Percentiles rank a stretch among this genome's conserved stretches.
phyloP scores from a whole-genome alignment of 1,284 basidiomycete species.

The Irpex sp. region DNA sequence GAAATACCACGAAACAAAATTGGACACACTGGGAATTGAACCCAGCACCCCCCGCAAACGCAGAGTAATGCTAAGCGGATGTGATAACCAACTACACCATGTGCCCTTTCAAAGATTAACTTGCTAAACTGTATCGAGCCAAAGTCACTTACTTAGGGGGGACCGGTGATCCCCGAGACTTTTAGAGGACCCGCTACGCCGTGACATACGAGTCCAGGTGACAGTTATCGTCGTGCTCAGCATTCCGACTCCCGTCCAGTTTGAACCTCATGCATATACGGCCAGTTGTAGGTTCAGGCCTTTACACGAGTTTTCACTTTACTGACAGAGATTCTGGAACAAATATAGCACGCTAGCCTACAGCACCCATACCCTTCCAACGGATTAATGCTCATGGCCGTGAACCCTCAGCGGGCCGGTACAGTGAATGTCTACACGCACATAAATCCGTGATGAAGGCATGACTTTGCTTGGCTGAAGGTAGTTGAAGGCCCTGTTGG shows the following conservation, averaged over 20 bases:
- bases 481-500: not conserved
- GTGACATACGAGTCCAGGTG: no score
- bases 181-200: no score
- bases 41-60: slow-evolving; percentile 30
- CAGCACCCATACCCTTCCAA: not conserved
- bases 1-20: not conserved
- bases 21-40: slow-evolving; percentile 32
- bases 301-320: not conserved
- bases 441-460: not conserved
- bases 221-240: no score
- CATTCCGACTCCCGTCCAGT: no score
- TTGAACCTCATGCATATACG: no score
- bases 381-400: not conserved
- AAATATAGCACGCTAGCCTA: not conserved
- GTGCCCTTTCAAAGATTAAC: slow-evolving; percentile 24
- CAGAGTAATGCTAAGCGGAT: slow-evolving; percentile 37
- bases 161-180: not conserved
- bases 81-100: slow-evolving; percentile 51
- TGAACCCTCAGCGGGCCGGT: not conserved
- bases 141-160: not conserved
- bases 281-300: not conserved
- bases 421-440: not conserved
- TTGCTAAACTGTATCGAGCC: not conserved
- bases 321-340: not conserved
- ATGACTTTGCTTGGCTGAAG: not conserved